Percentiles rank a stretch among this genome's conserved stretches.
phyloP scores from a whole-genome alignment of 495 filamentous ascomycete species.

The Paragyromitra xinjiangensis region DNA sequence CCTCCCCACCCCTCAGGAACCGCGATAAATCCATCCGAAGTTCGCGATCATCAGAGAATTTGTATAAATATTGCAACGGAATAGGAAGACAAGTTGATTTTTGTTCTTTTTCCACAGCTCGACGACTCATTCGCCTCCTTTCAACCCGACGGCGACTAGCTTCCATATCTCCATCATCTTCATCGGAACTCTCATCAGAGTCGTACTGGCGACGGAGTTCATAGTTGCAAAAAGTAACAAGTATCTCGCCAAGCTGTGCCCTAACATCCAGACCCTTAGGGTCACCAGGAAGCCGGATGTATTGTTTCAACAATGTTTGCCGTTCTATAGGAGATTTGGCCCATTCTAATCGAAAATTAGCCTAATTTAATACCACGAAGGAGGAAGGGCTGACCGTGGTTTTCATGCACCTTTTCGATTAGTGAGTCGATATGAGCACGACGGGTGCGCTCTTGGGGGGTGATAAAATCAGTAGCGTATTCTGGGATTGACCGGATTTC shows the following conservation, averaged over 20 bases:
- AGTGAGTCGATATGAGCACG: slow-evolving; percentile 11
- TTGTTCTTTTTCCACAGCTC: not conserved
- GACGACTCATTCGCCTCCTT: not conserved
- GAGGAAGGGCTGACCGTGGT: not conserved
- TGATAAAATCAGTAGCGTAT: not conserved
- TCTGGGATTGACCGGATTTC: not conserved
- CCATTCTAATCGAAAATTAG: not conserved
- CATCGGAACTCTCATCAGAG: not conserved
- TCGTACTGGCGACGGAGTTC: not conserved
- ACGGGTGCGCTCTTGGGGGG: slow-evolving; percentile 2
- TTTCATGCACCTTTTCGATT: slow-evolving; percentile 11
- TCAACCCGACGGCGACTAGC: not conserved
- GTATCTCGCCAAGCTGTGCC: slow-evolving; percentile 17
- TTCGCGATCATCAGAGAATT: not conserved
- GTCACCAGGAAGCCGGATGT: slow-evolving; percentile 13
- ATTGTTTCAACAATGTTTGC: slow-evolving; percentile 15
- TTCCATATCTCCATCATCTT: slow-evolving; percentile 3
- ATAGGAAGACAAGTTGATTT: slow-evolving; percentile 5
- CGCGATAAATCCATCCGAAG: not conserved
- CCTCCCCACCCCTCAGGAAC: not conserved
- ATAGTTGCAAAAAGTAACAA: slow-evolving; percentile 26
- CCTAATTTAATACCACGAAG: not conserved
- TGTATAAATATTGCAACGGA: slow-evolving; percentile 29
- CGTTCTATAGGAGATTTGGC: slow-evolving; percentile 1
- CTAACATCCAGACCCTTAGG: not conserved